phyloP scores from a whole-genome alignment of 345 rosid genomes.

The Trapa bicornis region DNA sequence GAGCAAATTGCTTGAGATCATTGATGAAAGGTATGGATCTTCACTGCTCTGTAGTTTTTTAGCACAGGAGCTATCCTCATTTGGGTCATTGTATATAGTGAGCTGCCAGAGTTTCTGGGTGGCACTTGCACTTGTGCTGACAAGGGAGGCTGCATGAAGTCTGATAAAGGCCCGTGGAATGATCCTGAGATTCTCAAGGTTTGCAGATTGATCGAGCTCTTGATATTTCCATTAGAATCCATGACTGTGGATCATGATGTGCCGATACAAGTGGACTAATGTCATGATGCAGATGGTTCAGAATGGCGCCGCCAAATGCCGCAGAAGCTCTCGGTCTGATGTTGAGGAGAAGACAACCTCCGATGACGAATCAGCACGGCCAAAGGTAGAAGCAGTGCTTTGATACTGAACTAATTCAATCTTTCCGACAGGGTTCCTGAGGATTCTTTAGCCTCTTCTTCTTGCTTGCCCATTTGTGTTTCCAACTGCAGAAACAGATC shows the following conservation, averaged over 20 bases:
- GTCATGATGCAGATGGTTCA: constrained; percentile 41
- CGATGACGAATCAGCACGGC: constrained; percentile 26
- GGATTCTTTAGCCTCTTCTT: neutral
- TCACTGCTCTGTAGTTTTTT: neutral
- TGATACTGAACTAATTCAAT: no score
- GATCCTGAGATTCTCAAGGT: constrained; percentile 59
- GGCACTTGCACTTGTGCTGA: constrained; percentile 77
- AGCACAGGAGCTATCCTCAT: no score
- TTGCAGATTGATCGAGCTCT: constrained; percentile 2
- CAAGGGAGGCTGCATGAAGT: constrained; percentile 82
- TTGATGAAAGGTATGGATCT: constrained; percentile 40
- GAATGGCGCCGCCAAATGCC: constrained; percentile 56
- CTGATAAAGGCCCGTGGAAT: constrained; percentile 99
- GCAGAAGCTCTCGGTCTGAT: constrained; percentile 28
- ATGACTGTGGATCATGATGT: neutral
- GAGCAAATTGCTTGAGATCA: constrained; percentile 83
- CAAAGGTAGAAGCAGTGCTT: neutral
- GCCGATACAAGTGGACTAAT: neutral
- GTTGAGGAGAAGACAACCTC: constrained; percentile 44
- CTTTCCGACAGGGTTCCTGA: neutral
- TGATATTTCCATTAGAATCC: neutral
- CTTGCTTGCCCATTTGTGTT: neutral
- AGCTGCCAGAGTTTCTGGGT: constrained; percentile 82
- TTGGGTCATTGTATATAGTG: constrained; percentile 23
- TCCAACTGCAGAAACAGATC: neutral